Base-by-base conservation (phyloP, 179 eudicot species). In the Corrigiola litoralis region DNA sequence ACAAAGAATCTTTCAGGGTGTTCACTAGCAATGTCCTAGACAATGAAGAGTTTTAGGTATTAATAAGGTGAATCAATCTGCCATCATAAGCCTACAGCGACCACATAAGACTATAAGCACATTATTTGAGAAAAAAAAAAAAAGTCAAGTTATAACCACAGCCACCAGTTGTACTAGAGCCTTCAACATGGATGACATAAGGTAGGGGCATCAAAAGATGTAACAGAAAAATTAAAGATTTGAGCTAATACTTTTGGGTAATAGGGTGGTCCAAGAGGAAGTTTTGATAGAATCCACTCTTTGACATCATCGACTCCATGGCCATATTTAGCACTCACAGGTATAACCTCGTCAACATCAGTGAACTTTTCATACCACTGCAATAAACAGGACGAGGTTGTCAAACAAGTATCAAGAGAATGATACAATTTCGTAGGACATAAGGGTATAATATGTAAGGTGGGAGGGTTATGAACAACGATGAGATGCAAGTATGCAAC, bases 1-100 rank as follows among this genome's bases (percentile, higher is more conserved):
- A 94, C 87, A 67, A 94, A 92, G 74, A 94, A 94, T 79, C 99
- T 90, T 71, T 94, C 99, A 32, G 99, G 99, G 71, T 90, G 97
- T 81, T 94, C 98, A 61, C 99, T 94, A 18, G 85, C 80, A 54
- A 90, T 94, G 75, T 88, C 99, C 99, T 94, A 80, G 32, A 32
- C n/a, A 41, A 33, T 59, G 37, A 49, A 62, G 46, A 9, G 17
- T 16, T 14, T 20, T 16, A 2, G 23, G 5, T n/a, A 45, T 23
- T n/a, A 16, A 45, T 20, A 16, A 45, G 49, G 18, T 9, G 11
- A 38, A 38, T 3, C 13, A 16, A 38, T 38, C 44, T 2, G 44
- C 44, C 44, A 38, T 9, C n/a, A n/a, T n/a, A n/a, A n/a, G n/a
- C n/a, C n/a, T n/a, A n/a, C n/a, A n/a, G n/a, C n/a, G n/a, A n/a